phyloP scores from a whole-genome alignment of 208 protist genomes.

The Kentomonas sorsogonicus region DNA sequence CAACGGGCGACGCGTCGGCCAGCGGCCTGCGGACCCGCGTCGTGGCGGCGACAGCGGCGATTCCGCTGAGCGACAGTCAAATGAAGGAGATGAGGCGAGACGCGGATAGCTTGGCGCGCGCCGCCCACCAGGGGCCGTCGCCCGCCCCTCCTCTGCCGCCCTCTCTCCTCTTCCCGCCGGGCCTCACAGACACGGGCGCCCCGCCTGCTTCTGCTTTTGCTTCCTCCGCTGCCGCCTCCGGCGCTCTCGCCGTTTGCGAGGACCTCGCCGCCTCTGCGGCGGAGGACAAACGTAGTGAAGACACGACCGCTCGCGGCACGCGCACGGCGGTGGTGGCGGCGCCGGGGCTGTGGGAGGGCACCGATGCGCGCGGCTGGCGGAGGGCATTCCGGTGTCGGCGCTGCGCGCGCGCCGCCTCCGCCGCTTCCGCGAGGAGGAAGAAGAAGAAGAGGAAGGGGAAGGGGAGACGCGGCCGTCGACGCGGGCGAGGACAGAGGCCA shows the following conservation, averaged over 20 bases:
- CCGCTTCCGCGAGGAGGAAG: conserved; percentile 13
- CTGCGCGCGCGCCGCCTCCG: not conserved
- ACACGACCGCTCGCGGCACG: no score
- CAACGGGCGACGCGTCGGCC: not conserved
- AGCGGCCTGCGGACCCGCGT: not conserved
- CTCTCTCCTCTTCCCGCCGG: no score
- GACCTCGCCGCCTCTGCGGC: not conserved
- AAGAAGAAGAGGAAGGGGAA: no score
- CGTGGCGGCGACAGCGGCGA: not conserved
- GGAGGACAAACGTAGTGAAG: no score
- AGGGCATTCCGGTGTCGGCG: not conserved
- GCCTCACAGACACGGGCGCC: no score
- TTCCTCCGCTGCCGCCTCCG: no score
- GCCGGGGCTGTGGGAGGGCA: conserved; percentile 22
- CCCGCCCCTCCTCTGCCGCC: not conserved
- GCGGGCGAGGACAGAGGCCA: conserved; percentile 14
- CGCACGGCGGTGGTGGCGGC: conserved; percentile 32
- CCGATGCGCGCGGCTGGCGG: not conserved
- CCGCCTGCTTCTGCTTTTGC: no score
- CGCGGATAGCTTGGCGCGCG: no score
- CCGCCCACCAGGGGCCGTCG: not conserved
- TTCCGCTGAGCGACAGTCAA: not conserved
- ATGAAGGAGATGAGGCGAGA: no score
- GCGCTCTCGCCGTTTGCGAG: not conserved
- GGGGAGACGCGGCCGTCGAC: no score